A percentile compares a stretch with the other conserved stretches of the same genome.
Evolutionary conservation across 2,329 filamentous ascomycete species (phyloP).

Genomic region (Davidsoniella neocaledoniae): DNA sequence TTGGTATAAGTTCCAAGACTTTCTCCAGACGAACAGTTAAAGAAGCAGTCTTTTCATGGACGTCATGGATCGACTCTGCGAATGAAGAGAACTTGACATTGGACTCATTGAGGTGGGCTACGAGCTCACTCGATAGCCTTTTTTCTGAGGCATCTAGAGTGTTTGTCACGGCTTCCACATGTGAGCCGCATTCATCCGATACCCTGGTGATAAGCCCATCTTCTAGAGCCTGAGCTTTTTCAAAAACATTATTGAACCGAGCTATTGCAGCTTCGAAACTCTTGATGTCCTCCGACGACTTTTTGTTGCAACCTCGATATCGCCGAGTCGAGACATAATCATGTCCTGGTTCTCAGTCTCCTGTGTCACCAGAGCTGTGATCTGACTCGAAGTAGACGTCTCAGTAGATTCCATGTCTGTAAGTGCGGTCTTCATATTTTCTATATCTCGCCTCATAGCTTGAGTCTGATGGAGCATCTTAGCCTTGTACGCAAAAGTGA

Average conservation of each 20-base stretch:
- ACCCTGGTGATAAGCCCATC: background rate
- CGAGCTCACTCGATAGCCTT: constrained; percentile 5
- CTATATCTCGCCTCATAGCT: background rate
- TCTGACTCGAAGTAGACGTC: constrained; percentile 5
- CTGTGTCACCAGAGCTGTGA: constrained; percentile 4
- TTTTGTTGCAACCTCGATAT: constrained; percentile 1
- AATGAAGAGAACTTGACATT: constrained; percentile 2
- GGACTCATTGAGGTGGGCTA: constrained; percentile 5
- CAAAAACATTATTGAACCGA: background rate
- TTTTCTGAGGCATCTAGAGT: constrained; percentile 2
- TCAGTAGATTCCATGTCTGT: constrained; percentile 8
- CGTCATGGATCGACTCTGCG: constrained; percentile 1
- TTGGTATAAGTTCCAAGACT: constrained; percentile 3
- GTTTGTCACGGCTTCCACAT: background rate
- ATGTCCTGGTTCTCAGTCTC: constrained; percentile 1
- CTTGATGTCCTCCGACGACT: constrained; percentile 1
- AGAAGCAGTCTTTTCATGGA: constrained; percentile 3
- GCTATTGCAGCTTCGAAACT: constrained; percentile 5
- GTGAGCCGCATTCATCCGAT: background rate
- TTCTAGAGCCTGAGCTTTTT: constrained; percentile 8
- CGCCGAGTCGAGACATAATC: constrained; percentile 5
- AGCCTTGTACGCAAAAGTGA: constrained; percentile 11
- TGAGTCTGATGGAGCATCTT: constrained; percentile 9
- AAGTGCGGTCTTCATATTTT: constrained; percentile 7
- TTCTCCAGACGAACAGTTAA: constrained; percentile 4